Base-by-base conservation (phyloP, 495 filamentous ascomycete species). In the Glonium stellatum region DNA sequence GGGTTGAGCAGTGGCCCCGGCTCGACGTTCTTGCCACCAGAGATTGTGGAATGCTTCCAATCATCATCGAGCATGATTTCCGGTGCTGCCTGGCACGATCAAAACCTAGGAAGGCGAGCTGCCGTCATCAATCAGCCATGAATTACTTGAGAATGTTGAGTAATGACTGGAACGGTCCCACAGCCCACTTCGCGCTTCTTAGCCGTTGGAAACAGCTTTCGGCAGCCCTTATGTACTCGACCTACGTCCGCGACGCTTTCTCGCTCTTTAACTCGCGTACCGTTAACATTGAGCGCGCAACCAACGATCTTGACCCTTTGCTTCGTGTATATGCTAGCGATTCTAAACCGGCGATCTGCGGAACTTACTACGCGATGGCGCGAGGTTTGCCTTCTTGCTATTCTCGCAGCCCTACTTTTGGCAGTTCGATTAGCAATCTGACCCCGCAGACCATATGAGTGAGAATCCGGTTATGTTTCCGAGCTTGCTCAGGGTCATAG, bases 11-110 rank as follows among this genome's bases (percentile, higher is more conserved):
- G 49, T 35, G 58, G 55, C 36, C 47, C 60, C 1, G 48, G 55
- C 5, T 58, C 55, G 25, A 63, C 60, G 5, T 63, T 58, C 37
- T 36, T 63, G 1, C 55, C 55, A 12, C 54, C 60, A 3, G 60
- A 58, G 54, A 52, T 62, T n/a, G 60, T 56, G 1, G 54, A 62
- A 22, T 56, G 60, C 21, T 57, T 62, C 48, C 60, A 62, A 27
- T 34, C 9, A 15, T 62, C 57, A 18, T 52, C 44, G 34, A 52
- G 25, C 18, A 48, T n/a, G 11, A 19, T 37, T 9, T n/a, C 15
- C n/a, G 4, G 37, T 1, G 53, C 49, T 25, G 41, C 1, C 15
- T 9, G 54, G 54, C 15, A 19, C 9, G 4, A 34, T 37, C 42
- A 54, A 58, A 1, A 31, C 3, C 37, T 10, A 25, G 21, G n/a